phyloP scores from a whole-genome alignment of 2,329 filamentous ascomycete species.

The Mollisia scopiformis region DNA sequence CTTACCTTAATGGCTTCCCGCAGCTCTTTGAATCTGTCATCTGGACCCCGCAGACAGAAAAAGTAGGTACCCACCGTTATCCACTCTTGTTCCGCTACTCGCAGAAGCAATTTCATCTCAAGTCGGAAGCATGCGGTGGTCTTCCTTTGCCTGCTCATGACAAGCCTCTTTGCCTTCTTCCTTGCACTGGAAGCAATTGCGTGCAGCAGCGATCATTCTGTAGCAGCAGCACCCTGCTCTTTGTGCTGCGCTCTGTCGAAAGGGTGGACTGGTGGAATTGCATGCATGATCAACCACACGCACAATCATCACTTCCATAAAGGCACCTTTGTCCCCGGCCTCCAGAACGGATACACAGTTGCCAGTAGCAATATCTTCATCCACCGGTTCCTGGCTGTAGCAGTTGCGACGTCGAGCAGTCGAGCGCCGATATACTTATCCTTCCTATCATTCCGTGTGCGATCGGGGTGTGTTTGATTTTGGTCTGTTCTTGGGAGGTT shows the following conservation, averaged over 20 bases:
- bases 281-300: conserved; percentile 7
- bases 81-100: not conserved
- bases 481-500: not conserved
- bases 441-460: not conserved
- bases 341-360: not conserved
- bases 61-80: conserved; percentile 19
- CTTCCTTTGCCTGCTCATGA: conserved; percentile 5
- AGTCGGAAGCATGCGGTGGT: conserved; percentile 16
- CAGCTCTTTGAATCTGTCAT: conserved; percentile 8
- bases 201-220: conserved; percentile 20
- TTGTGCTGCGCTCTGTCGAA: conserved; percentile 6
- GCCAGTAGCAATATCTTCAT: conserved; percentile 24
- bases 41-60: conserved; percentile 14
- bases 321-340: conserved; percentile 21
- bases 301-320: conserved; percentile 22
- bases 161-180: conserved; percentile 22
- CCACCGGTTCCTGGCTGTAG: conserved; percentile 1
- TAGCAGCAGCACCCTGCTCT: not conserved
- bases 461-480: not conserved
- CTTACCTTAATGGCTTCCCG: conserved; percentile 7
- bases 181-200: conserved; percentile 23
- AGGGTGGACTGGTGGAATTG: conserved; percentile 8
- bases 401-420: not conserved
- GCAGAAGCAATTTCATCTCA: conserved; percentile 24
- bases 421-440: conserved; percentile 1